Evolutionary conservation across 441 rosid genomes (phyloP).

Genomic region (Croton laevigatus): DNA sequence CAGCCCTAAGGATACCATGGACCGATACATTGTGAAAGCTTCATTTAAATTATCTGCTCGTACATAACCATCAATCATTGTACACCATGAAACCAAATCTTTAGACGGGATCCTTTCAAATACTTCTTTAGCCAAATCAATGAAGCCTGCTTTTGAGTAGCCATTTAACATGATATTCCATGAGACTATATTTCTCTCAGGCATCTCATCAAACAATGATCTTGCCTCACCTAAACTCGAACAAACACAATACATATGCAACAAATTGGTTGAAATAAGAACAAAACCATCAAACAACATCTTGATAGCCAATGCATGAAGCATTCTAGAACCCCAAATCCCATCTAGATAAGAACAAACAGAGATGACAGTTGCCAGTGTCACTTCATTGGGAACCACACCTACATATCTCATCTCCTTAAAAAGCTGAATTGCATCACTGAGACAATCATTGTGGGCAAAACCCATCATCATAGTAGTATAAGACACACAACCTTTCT

Average conservation of each 20-base stretch:
- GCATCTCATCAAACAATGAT: conserved; percentile 62
- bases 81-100: conserved; percentile 82
- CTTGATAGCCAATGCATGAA: conserved; percentile 59
- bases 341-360: conserved; percentile 53
- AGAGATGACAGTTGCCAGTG: conserved; percentile 54
- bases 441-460: conserved; percentile 41
- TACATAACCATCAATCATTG: conserved; percentile 61
- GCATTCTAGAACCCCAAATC: conserved; percentile 53
- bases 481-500: conserved; percentile 58
- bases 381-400: conserved; percentile 55
- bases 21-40: conserved; percentile 51
- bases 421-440: conserved; percentile 49
- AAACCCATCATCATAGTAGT: conserved; percentile 74
- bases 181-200: conserved; percentile 51
- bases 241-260: conserved; percentile 57
- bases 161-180: conserved; percentile 95
- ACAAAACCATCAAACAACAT: conserved; percentile 42
- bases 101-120: conserved; percentile 52
- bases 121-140: conserved; percentile 49
- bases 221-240: conserved; percentile 56
- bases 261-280: conserved; percentile 62
- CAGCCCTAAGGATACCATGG: conserved; percentile 48
- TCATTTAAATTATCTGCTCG: conserved; percentile 44
- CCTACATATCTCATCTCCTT: conserved; percentile 56
- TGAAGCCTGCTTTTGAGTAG: conserved; percentile 61